Percentiles rank a stretch among this genome's conserved stretches.
phyloP scores from a whole-genome alignment of 2,329 filamentous ascomycete species.

The Scedosporium dehoogii region DNA sequence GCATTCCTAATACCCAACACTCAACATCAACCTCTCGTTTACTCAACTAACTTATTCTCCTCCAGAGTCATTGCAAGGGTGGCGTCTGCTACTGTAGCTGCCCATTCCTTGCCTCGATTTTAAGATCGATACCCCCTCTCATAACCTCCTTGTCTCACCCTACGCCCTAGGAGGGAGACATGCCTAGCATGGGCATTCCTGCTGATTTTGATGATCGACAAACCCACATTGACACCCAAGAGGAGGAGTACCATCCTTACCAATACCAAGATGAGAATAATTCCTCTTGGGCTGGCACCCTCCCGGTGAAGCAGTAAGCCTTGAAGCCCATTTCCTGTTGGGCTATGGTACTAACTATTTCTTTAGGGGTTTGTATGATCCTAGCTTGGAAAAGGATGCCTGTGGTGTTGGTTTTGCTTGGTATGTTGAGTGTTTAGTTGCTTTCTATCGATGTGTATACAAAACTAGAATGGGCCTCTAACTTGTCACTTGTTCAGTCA shows the following conservation, averaged over 20 bases:
- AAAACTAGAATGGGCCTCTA: neutral
- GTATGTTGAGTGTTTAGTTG: conserved; percentile 41
- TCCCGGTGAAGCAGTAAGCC: conserved; percentile 82
- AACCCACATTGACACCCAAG: conserved; percentile 44
- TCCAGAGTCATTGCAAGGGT: no score
- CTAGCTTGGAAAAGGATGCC: conserved; percentile 93
- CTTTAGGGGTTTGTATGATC: conserved; percentile 78
- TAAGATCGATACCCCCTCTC: neutral
- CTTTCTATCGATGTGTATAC: neutral
- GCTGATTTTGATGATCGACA: conserved; percentile 61
- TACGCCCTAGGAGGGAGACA: conserved; percentile 19
- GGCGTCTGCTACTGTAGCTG: no score
- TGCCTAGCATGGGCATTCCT: conserved; percentile 60
- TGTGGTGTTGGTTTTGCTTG: conserved; percentile 99
- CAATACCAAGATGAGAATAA: conserved; percentile 84
- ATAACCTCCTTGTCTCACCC: no score
- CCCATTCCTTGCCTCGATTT: neutral
- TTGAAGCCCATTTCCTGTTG: neutral
- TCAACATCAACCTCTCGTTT: no score
- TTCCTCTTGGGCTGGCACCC: conserved; percentile 80
- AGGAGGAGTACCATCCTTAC: conserved; percentile 58
- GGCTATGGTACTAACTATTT: conserved; percentile 9
- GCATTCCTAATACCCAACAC: no score
- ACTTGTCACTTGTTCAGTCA: conserved; percentile 47
- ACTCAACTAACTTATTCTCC: no score